phyloP scores from a whole-genome alignment of 495 filamentous ascomycete species.

The Hypoxylon intermedium region DNA sequence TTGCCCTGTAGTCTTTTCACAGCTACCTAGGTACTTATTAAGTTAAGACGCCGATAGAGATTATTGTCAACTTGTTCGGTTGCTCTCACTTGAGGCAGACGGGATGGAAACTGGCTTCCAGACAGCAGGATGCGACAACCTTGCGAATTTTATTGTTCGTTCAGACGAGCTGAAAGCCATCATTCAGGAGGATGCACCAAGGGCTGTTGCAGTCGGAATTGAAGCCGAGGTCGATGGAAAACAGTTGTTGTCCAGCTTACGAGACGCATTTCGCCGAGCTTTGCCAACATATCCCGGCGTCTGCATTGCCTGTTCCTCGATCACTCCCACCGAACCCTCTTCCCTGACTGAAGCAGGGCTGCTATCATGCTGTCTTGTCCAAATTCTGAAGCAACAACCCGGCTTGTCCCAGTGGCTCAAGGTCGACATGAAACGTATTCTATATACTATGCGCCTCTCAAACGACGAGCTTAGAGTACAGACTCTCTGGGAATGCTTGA shows the following conservation, averaged over 20 bases:
- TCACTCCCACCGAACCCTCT: constrained; percentile 1
- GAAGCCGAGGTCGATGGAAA: constrained; percentile 4
- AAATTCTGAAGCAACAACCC: constrained; percentile 15
- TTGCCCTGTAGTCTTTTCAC: background rate
- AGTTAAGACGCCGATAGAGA: background rate
- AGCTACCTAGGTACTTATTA: background rate
- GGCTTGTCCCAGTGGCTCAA: background rate
- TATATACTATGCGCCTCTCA: background rate
- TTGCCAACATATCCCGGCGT: constrained; percentile 8
- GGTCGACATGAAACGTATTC: background rate
- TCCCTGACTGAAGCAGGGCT: constrained; percentile 15
- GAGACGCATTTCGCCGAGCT: background rate
- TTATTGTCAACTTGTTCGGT: constrained; percentile 1
- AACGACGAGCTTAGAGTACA: background rate
- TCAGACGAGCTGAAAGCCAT: background rate
- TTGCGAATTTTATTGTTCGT: constrained; percentile 2
- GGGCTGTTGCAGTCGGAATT: constrained; percentile 5
- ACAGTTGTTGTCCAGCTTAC: constrained; percentile 5
- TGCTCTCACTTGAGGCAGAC: constrained; percentile 13
- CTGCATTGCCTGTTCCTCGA: constrained; percentile 4
- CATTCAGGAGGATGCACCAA: constrained; percentile 1
- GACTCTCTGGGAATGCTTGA: constrained; percentile 15
- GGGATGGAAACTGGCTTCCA: constrained; percentile 12
- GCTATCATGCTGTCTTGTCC: constrained; percentile 8
- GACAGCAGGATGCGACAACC: background rate